Evolutionary conservation across 805 yeast species (phyloP).

Genomic region (Myxozyma vanderwaltii): DNA sequence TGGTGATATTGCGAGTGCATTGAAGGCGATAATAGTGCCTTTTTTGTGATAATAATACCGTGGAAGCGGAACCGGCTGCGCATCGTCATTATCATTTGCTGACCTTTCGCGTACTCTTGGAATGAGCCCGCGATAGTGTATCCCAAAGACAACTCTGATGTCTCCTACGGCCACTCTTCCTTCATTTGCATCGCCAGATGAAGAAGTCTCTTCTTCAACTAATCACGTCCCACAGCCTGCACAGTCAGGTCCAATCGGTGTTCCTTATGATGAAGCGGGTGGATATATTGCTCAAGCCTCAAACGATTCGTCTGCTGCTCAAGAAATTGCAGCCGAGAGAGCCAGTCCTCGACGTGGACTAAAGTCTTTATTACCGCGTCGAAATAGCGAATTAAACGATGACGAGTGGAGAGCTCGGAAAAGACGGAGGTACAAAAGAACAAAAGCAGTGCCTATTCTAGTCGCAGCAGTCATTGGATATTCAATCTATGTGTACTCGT

Average conservation of each 20-base stretch:
- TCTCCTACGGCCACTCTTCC: not conserved
- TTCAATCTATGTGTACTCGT: constrained; percentile 49
- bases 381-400: constrained; percentile 2
- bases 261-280: not conserved
- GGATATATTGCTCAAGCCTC: not conserved
- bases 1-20: too few species aligned
- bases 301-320: not conserved
- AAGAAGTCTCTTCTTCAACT: not conserved
- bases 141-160: not conserved
- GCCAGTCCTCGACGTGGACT: not conserved
- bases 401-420: constrained; percentile 19
- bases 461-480: constrained; percentile 44
- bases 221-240: not conserved
- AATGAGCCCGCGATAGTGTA: not conserved
- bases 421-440: constrained; percentile 16
- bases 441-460: constrained; percentile 25
- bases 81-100: not conserved
- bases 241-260: not conserved
- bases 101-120: not conserved
- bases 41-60: too few species aligned
- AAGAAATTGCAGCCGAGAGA: not conserved
- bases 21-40: too few species aligned
- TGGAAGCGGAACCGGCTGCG: too few species aligned
- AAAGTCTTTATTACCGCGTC: not conserved
- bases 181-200: not conserved